These are phyloP conservation scores for Hysterangium stoloniferum DNA, from an alignment of 768 basidiomycete genomes.

Conservation along the genomic window DNA sequence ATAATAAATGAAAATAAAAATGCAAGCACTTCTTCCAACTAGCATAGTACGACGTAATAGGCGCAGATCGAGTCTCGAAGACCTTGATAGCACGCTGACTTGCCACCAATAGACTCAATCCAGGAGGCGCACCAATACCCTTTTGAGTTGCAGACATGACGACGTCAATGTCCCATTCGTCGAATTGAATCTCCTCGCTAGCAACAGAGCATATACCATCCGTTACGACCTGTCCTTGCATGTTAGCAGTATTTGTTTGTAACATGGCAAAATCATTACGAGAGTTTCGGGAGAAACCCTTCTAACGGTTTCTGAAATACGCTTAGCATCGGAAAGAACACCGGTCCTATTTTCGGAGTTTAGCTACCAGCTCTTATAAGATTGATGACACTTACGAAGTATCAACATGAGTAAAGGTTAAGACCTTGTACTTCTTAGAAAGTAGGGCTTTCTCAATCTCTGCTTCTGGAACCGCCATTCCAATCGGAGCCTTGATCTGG, in stretches of 20 bases:
- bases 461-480: conserved; percentile 55
- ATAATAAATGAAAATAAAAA: not conserved
- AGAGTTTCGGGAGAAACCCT: conserved; percentile 80
- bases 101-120: conserved; percentile 78
- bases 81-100: conserved; percentile 72
- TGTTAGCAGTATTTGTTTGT: too few relatives aligned
- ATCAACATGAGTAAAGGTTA: conserved; percentile 95
- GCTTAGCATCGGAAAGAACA: conserved; percentile 79
- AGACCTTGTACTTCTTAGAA: conserved; percentile 75
- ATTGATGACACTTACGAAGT: conserved; percentile 50
- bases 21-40: conserved; percentile 70
- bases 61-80: conserved; percentile 52
- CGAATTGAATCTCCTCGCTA: conserved; percentile 91
- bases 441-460: conserved; percentile 64
- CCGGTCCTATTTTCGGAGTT: conserved; percentile 29
- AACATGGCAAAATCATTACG: conserved; percentile 28
- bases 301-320: conserved; percentile 63
- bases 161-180: conserved; percentile 88
- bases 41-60: conserved; percentile 75
- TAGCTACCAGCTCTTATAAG: not conserved
- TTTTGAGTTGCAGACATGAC: conserved; percentile 85
- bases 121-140: conserved; percentile 89
- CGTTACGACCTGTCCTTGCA: conserved; percentile 58
- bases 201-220: conserved; percentile 98
- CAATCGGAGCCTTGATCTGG: conserved; percentile 76